Evolutionary conservation across 805 yeast species (phyloP), one percentile per base, ranked within the genome.

Genomic region (Metschnikowia similis): DNA sequence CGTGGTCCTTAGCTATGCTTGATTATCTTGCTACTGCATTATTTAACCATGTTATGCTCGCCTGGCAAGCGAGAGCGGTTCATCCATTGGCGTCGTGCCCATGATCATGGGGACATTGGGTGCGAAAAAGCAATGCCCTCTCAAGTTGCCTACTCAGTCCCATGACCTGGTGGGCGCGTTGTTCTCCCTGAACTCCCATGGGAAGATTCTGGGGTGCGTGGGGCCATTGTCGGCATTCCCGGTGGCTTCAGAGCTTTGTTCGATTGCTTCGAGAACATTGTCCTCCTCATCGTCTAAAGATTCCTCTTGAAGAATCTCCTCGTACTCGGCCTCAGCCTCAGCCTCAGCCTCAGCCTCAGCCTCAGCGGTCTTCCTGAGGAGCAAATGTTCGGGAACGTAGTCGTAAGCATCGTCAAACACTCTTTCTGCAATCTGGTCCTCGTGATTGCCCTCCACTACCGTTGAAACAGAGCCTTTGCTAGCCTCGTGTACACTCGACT

Each of bases 171-270:
- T 69, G 8, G 70, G 57, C n/a, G 48, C 50, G 14, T 21, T 36
- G 26, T 45, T 45, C 9, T 51, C 52, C 41, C 58, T 60, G 49
- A 56, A 63, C 53, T 70, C 75, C 75, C 75, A 70, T 2, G 74
- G 74, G 54, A 70, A 70, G n/a, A 70, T 43, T 42, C 61, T 62
- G 6, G 62, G 63, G 28, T 34, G 37, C 37, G 9, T 10, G 37
- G 26, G 6, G 13, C 16, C 35, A 13, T 13, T 14, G 11, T 5
- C 39, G 6, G 39, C 13, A 13, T 8, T 27, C n/a, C 26, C 16
- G 10, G 26, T 6, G 41, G 30, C 31, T 1, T 8, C 6, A 11
- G 31, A 38, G 16, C 16, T 8, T 4, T 27, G 41, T 16, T 51
- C 45, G 5, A 41, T 14, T 4, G 16, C 16, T 28, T 30, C 26